phyloP scores from a whole-genome alignment of 2,329 filamentous ascomycete genomes.

The Nothopassalora personata region DNA sequence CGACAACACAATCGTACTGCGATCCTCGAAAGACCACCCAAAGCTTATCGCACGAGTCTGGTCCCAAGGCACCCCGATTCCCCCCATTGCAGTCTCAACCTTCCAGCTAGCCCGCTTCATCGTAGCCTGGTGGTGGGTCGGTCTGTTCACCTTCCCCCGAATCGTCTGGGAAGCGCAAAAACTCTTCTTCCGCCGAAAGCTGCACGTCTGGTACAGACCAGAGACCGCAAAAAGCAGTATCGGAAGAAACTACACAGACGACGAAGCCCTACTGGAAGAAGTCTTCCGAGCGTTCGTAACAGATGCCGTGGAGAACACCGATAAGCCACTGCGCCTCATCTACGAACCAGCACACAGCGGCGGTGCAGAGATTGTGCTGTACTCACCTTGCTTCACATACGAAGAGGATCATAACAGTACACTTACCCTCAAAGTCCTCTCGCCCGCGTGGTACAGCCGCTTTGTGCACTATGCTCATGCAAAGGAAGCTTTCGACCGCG shows the following conservation, averaged over 20 bases:
- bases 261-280: conserved; percentile 43
- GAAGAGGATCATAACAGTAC: conserved; percentile 36
- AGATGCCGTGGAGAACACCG: conserved; percentile 46
- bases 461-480: conserved; percentile 60
- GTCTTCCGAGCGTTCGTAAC: conserved; percentile 38
- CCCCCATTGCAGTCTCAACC: conserved; percentile 46
- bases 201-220: conserved; percentile 62
- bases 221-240: conserved; percentile 56
- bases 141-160: conserved; percentile 59
- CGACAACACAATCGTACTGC: conserved; percentile 57
- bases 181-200: conserved; percentile 52
- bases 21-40: conserved; percentile 54
- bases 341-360: conserved; percentile 48
- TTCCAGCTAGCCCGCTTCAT: conserved; percentile 27
- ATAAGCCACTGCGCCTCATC: conserved; percentile 44
- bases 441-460: conserved; percentile 62
- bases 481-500: conserved; percentile 57
- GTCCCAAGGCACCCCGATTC: conserved; percentile 47
- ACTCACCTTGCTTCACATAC: conserved; percentile 33
- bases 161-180: conserved; percentile 57
- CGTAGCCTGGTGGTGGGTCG: conserved; percentile 60
- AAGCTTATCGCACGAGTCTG: conserved; percentile 60
- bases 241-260: conserved; percentile 47
- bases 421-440: conserved; percentile 55
- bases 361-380: conserved; percentile 27